phyloP scores from a whole-genome alignment of 2,329 filamentous ascomycete genomes.

The Aspergillus ruber region DNA sequence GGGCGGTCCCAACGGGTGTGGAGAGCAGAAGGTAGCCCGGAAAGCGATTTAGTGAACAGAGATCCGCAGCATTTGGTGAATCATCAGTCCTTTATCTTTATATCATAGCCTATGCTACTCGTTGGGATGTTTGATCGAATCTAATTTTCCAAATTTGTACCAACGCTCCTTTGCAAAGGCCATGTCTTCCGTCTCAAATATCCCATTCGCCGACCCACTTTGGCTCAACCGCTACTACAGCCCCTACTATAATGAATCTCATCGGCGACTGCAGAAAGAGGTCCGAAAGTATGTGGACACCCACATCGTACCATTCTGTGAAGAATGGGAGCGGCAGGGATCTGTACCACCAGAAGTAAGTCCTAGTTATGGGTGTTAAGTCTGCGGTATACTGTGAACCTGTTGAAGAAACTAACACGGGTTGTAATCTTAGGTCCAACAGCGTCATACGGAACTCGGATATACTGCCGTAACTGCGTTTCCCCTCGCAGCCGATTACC shows the following conservation, averaged over 20 bases:
- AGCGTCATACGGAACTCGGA: constrained; percentile 14
- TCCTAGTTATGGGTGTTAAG: no score
- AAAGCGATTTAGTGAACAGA: no score
- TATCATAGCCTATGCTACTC: no score
- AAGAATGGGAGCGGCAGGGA: constrained; percentile 20
- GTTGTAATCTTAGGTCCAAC: constrained; percentile 13
- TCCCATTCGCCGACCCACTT: constrained; percentile 19
- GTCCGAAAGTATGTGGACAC: constrained; percentile 20
- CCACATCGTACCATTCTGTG: constrained; percentile 18
- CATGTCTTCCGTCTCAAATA: constrained; percentile 6
- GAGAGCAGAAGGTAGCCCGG: no score
- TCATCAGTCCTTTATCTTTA: no score
- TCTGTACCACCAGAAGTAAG: constrained; percentile 20
- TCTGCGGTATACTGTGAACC: constrained; percentile 2
- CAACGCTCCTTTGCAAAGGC: no score
- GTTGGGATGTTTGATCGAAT: no score
- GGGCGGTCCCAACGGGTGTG: no score
- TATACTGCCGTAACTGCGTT: constrained; percentile 16
- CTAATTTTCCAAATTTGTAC: no score
- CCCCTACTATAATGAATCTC: constrained; percentile 19
- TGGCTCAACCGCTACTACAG: constrained; percentile 16
- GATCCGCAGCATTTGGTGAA: no score
- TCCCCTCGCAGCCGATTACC: constrained; percentile 12
- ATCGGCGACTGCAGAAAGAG: constrained; percentile 16
- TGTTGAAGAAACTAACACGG: neutral